A percentile compares a stretch with the other conserved stretches of the same genome.
Conservation (phyloP, 192 early-diverging fungal species). For the Backusella australiensis region DNA sequence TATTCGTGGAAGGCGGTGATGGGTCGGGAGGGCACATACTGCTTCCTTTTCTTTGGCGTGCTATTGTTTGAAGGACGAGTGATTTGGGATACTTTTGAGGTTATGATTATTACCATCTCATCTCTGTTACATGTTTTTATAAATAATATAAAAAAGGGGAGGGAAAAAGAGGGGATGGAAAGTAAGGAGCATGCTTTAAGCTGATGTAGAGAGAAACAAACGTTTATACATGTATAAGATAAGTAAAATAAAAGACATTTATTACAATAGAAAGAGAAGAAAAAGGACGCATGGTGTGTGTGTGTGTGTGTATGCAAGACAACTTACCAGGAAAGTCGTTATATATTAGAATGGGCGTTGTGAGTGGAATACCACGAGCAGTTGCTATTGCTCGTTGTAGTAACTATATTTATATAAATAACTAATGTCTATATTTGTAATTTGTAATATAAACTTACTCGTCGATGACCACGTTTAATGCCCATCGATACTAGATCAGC, state of each 20-base stretch:
- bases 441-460: constrained; percentile 23
- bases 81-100: neutral
- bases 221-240: neutral
- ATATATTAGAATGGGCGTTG: constrained; percentile 23
- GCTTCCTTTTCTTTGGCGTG: neutral
- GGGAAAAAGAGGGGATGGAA: neutral
- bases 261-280: neutral
- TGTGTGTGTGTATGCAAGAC: neutral
- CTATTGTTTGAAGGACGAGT: neutral
- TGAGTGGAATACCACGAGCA: constrained; percentile 27
- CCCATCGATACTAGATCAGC: constrained; percentile 28
- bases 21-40: neutral
- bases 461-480: constrained; percentile 42
- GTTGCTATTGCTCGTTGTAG: constrained; percentile 37
- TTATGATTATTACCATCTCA: neutral
- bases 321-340: neutral
- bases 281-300: neutral
- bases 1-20: neutral
- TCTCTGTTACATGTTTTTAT: neutral
- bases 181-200: neutral
- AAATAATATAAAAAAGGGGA: neutral
- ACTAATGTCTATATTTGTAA: neutral
- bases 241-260: neutral
- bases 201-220: neutral
- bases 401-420: constrained; percentile 22